Conservation (phyloP, 345 rosid species). For the Carallia pectinifolia region DNA sequence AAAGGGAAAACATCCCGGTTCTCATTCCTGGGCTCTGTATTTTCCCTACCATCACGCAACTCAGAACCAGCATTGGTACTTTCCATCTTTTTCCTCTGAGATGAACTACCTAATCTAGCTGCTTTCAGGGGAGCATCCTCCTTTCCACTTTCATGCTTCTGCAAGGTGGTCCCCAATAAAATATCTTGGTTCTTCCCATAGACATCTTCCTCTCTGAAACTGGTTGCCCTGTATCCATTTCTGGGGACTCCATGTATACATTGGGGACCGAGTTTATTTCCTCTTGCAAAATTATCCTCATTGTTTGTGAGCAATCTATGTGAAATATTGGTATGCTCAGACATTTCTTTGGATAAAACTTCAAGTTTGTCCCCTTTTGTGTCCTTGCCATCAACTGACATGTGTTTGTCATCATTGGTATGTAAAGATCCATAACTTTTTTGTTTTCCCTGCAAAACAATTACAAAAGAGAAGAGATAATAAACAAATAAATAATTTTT, state of each 20-base stretch:
- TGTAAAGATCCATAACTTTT: constrained; percentile 31
- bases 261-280: constrained; percentile 30
- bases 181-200: constrained; percentile 36
- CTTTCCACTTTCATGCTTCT: constrained; percentile 38
- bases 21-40: constrained; percentile 35
- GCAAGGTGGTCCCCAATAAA: constrained; percentile 27
- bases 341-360: constrained; percentile 29
- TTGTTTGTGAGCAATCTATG: constrained; percentile 26
- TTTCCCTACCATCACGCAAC: constrained; percentile 38
- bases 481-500: neutral
- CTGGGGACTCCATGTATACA: constrained; percentile 27
- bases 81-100: constrained; percentile 38
- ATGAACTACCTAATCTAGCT: constrained; percentile 45
- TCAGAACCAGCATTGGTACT: constrained; percentile 26
- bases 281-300: constrained; percentile 30
- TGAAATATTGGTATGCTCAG: constrained; percentile 19
- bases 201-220: constrained; percentile 24
- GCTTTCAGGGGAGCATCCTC: constrained; percentile 42
- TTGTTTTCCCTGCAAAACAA: constrained; percentile 46
- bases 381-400: constrained; percentile 32
- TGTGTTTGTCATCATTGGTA: constrained; percentile 32
- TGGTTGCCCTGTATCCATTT: constrained; percentile 30
- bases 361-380: constrained; percentile 28
- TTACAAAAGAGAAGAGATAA: constrained; percentile 14
- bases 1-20: constrained; percentile 16